Conservation (phyloP, 2,329 filamentous ascomycete species). For the Botrytis fragariae region DNA sequence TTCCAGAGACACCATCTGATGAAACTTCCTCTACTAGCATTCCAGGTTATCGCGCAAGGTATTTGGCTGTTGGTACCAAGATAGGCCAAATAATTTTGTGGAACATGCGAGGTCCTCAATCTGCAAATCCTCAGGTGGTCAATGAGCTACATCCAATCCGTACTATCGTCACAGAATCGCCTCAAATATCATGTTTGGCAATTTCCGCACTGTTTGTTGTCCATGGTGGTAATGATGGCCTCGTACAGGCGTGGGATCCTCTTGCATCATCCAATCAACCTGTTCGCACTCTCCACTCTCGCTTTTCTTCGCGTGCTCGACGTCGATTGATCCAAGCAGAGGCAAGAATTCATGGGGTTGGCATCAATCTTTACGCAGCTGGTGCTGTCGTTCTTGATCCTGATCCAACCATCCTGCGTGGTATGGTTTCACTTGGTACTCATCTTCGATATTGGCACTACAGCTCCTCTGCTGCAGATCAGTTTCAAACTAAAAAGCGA, state of each 20-base stretch:
- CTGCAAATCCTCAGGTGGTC: slow-evolving; percentile 51
- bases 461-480: slow-evolving; percentile 73
- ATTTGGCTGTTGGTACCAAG: slow-evolving; percentile 78
- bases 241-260: slow-evolving; percentile 97
- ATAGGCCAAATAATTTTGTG: slow-evolving; percentile 76
- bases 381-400: slow-evolving; percentile 84
- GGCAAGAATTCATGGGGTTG: slow-evolving; percentile 63
- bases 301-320: slow-evolving; percentile 77
- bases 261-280: slow-evolving; percentile 75
- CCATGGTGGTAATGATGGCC: slow-evolving; percentile 88
- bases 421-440: slow-evolving; percentile 81
- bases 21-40: slow-evolving; percentile 54
- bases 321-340: slow-evolving; percentile 68
- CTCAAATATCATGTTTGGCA: slow-evolving; percentile 78
- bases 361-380: slow-evolving; percentile 76
- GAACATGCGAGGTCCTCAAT: slow-evolving; percentile 70
- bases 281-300: slow-evolving; percentile 81
- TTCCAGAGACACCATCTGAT: slow-evolving; percentile 32
- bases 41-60: slow-evolving; percentile 78
- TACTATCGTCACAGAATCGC: slow-evolving; percentile 85
- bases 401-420: slow-evolving; percentile 79
- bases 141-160: slow-evolving; percentile 70
- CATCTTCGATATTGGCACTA: slow-evolving; percentile 93
- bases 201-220: slow-evolving; percentile 84
- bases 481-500: slow-evolving; percentile 76